A percentile compares a stretch with the other conserved stretches of the same genome.
These are phyloP conservation scores for Thraustochytrium sp. DNA, from an alignment of 352 stramenopile species.

Conservation along the genomic window DNA sequence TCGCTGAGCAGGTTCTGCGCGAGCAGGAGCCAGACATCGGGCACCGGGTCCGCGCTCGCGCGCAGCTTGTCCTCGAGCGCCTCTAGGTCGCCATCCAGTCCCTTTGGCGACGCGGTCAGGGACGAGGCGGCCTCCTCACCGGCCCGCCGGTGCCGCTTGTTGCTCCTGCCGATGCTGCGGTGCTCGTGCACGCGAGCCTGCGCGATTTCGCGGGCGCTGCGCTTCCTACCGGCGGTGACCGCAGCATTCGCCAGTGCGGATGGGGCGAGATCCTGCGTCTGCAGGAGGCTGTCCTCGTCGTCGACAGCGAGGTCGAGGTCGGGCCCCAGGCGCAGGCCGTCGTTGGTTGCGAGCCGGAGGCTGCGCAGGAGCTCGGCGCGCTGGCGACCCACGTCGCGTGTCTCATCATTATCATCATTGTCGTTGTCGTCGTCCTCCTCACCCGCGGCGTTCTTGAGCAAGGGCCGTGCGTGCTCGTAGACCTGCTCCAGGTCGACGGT, in stretches of 20 bases:
- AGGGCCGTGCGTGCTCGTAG: background rate
- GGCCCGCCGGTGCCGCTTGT: too few species aligned
- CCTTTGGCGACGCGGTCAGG: too few species aligned
- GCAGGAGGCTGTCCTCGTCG: background rate
- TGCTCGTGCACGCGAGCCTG: background rate
- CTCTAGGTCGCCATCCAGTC: background rate
- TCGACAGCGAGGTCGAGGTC: background rate
- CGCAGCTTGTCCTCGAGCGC: background rate
- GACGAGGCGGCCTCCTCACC: too few species aligned
- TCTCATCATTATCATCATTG: too few species aligned
- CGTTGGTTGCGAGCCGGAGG: background rate
- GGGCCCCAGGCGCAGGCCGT: background rate
- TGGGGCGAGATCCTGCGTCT: background rate
- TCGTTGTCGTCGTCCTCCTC: background rate
- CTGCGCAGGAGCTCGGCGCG: background rate
- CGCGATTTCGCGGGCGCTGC: background rate
- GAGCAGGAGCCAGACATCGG: background rate
- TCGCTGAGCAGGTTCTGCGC: conserved; percentile 30
- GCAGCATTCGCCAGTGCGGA: background rate
- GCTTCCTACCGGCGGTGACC: background rate
- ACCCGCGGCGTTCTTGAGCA: background rate
- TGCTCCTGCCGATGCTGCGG: too few species aligned
- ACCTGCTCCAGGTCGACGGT: background rate
- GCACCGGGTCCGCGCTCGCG: background rate
- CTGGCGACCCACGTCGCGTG: background rate